Evolutionary conservation across 768 basidiomycete genomes (phyloP).

Genomic region (Leccinum arenicola): DNA sequence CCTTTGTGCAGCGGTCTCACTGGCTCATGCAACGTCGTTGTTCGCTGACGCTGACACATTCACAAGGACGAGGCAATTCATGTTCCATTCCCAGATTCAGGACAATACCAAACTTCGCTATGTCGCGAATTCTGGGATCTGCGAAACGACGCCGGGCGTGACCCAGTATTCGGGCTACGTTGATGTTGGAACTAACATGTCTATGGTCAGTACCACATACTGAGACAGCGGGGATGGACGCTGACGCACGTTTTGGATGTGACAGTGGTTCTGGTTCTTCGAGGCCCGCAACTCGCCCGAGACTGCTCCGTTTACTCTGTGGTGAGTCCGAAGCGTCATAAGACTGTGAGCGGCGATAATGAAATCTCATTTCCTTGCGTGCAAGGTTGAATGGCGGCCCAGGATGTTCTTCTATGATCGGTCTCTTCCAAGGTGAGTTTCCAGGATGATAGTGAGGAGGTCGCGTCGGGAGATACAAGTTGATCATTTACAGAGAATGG

Average conservation of each 20-base stretch:
- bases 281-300: slow-evolving; percentile 58
- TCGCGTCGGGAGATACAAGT: not conserved
- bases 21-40: not conserved
- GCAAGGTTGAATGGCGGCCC: slow-evolving; percentile 58
- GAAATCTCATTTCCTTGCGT: slow-evolving; percentile 1
- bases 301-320: slow-evolving; percentile 64
- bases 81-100: slow-evolving; percentile 19
- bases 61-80: not conserved
- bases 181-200: slow-evolving; percentile 55
- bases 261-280: slow-evolving; percentile 75
- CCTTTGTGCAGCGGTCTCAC: not conserved
- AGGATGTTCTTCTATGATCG: slow-evolving; percentile 63
- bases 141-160: slow-evolving; percentile 63
- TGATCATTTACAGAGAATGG: slow-evolving; percentile 47
- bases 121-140: slow-evolving; percentile 57
- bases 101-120: slow-evolving; percentile 39
- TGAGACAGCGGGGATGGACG: not conserved
- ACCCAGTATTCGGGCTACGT: slow-evolving; percentile 61
- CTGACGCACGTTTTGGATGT: slow-evolving; percentile 2
- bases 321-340: slow-evolving; percentile 33
- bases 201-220: slow-evolving; percentile 41
- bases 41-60: too few relatives aligned
- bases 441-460: not conserved
- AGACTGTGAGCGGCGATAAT: not conserved
- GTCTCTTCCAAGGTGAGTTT: slow-evolving; percentile 56